Evolutionary conservation across 352 stramenopile genomes (phyloP).

Genomic region (Saprolegnia parasitica): DNA sequence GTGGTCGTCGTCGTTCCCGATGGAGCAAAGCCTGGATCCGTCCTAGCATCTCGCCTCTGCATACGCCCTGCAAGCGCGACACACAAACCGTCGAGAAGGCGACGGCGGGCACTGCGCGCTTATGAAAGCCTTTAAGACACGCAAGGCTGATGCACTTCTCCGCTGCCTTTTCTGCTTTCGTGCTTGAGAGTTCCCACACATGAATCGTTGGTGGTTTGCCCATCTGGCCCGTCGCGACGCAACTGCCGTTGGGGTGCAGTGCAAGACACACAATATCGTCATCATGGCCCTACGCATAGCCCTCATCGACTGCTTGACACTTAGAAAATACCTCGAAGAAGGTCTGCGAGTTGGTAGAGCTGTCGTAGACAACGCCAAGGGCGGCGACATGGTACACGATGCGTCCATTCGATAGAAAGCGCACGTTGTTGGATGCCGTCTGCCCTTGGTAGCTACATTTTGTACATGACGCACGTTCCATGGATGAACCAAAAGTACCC

Average conservation of each 20-base stretch:
- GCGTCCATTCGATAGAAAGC: slow-evolving; percentile 45
- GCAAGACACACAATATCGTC: slow-evolving; percentile 83
- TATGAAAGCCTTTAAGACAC: slow-evolving; percentile 72
- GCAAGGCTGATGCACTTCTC: slow-evolving; percentile 35
- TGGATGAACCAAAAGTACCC: slow-evolving; percentile 31
- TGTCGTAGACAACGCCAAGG: slow-evolving; percentile 67
- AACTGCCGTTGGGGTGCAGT: slow-evolving; percentile 64
- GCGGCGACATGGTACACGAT: slow-evolving; percentile 79
- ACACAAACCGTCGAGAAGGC: slow-evolving; percentile 45
- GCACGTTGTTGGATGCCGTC: slow-evolving; percentile 71
- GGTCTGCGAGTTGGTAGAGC: neutral
- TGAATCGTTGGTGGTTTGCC: slow-evolving; percentile 80
- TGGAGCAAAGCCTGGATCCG: slow-evolving; percentile 57
- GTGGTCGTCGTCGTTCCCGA: slow-evolving; percentile 81
- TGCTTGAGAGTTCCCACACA: slow-evolving; percentile 50
- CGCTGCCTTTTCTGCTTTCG: slow-evolving; percentile 30
- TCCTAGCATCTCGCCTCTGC: slow-evolving; percentile 31
- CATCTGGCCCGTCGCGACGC: slow-evolving; percentile 85
- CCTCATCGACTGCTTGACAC: slow-evolving; percentile 41
- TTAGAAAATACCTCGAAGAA: slow-evolving; percentile 24
- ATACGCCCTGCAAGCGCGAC: too few species aligned
- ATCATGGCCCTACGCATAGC: slow-evolving; percentile 55
- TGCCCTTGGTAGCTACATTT: slow-evolving; percentile 55
- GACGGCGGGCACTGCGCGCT: slow-evolving; percentile 62
- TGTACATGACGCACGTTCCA: neutral